Conservation (phyloP, 192 early-diverging fungal species). For the Kickxella alabastrina region DNA sequence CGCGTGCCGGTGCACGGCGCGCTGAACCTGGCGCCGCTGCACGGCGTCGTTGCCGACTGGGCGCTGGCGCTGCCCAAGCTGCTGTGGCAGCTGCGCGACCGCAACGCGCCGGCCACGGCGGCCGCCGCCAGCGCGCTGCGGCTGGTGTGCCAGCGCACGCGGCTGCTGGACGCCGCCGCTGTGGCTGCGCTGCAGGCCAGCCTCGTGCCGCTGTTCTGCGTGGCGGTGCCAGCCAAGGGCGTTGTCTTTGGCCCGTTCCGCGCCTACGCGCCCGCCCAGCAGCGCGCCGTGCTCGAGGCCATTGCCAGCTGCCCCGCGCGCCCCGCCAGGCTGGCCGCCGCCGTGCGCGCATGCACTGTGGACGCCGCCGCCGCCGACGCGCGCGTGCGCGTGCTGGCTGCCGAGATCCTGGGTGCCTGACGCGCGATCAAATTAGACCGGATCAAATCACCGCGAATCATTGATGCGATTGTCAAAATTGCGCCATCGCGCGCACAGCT, state of each 20-base stretch:
- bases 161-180: conserved; percentile 20
- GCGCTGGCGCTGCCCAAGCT: conserved; percentile 41
- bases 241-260: conserved; percentile 42
- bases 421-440: neutral
- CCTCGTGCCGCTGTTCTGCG: conserved; percentile 42
- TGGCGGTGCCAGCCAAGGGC: conserved; percentile 42
- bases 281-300: conserved; percentile 33
- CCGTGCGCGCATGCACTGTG: conserved; percentile 16
- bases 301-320: conserved; percentile 23
- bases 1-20: conserved; percentile 4
- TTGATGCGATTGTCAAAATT: neutral
- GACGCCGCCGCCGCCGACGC: neutral
- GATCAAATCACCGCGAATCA: neutral
- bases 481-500: neutral
- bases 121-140: conserved; percentile 33
- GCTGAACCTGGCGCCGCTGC: conserved; percentile 12
- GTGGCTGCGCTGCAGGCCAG: conserved; percentile 27
- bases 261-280: conserved; percentile 23
- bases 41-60: conserved; percentile 18
- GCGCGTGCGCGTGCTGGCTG: conserved; percentile 6
- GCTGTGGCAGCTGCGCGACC: conserved; percentile 50
- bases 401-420: conserved; percentile 7
- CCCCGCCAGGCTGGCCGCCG: conserved; percentile 18
- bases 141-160: conserved; percentile 36
- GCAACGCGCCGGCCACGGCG: conserved; percentile 28